Base-by-base conservation (phyloP, 129 eudicot species). In the Helianthus tuberosus region DNA sequence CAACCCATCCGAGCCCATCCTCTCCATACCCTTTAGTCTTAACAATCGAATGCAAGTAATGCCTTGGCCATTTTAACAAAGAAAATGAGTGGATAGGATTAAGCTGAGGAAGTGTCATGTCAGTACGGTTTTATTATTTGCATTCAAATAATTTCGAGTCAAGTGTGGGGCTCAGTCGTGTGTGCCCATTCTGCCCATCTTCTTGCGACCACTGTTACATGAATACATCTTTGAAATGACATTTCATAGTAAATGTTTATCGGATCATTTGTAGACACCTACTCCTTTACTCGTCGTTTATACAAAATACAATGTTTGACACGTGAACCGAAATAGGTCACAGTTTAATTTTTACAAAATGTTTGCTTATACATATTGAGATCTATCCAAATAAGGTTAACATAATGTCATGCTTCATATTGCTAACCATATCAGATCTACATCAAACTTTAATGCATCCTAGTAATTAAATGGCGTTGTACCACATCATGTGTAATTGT, bases 41-140 rank as follows among this genome's bases (percentile, higher is more conserved):
- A 43, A 43, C 46, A 43, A 43, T 43, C 47, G 47, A 43, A 43
- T 8, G 47, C 8, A 43, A 43, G 47, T 43, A 6, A 6, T 43
- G 48, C 60, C 49, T 57, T 67, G n/a, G 10, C n/a, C 20, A 4
- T 17, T 27, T 54, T 11, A 16, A 48, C 16, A 36, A 11, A 10
- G 20, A 66, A 61, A 23, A 36, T 60, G 57, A 61, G 66, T 69
- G 81, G 81, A 60, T 77, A 75, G 71, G 71, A 77, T 77, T 35
- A 36, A 61, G 81, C 25, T 69, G 6, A 69, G 46, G 81, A 77
- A 60, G 65, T 70, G 81, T 69, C 76, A 77, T 77, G 64, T 77
- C 47, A 47, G 51, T 48, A 60, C 43, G 70, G 76, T 20, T 61
- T 43, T 4, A 39, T 39, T 5, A 15, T 50, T 55, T 59, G 63